phyloP scores from a whole-genome alignment of 371 early-diverging fungal genomes.

The Actinomortierella wolfii region DNA sequence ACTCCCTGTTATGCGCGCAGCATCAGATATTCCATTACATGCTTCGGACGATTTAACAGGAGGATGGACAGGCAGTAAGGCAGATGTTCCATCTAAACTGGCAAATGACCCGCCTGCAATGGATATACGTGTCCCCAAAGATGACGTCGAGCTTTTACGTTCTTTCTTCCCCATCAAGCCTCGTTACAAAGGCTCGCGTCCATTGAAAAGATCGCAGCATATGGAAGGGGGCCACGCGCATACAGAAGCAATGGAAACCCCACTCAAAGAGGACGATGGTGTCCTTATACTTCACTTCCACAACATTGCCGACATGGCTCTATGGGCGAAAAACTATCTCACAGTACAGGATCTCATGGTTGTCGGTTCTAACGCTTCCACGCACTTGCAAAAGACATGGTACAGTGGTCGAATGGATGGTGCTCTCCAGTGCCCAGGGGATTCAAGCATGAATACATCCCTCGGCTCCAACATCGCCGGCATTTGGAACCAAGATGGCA shows the following conservation, averaged over 20 bases:
- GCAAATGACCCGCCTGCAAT: neutral
- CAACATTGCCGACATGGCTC: slow-evolving; percentile 22
- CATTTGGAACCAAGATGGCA: too few species aligned
- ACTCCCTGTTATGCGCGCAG: neutral
- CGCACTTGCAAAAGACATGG: too few species aligned
- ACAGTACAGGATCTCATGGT: slow-evolving; percentile 32
- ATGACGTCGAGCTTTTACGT: slow-evolving; percentile 22
- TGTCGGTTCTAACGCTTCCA: slow-evolving; percentile 16
- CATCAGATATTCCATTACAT: neutral
- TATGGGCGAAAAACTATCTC: slow-evolving; percentile 22
- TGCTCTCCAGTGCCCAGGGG: too few species aligned
- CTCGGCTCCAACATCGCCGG: too few species aligned
- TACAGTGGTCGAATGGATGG: too few species aligned
- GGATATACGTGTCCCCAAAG: slow-evolving; percentile 17
- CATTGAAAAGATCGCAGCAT: slow-evolving; percentile 1
- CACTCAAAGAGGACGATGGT: slow-evolving; percentile 17
- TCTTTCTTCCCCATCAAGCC: slow-evolving; percentile 27
- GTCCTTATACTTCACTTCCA: slow-evolving; percentile 23
- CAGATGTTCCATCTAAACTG: too few species aligned
- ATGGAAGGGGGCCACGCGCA: neutral
- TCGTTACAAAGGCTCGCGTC: slow-evolving; percentile 14
- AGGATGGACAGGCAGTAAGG: neutral
- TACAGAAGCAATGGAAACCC: neutral
- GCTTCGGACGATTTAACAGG: neutral
- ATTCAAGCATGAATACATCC: too few species aligned